Evolutionary conservation across 225 moss, liverwort and hornwort species (phyloP), one percentile per base, ranked within the genome.

Genomic region (Physcomitrellopsis africana): DNA sequence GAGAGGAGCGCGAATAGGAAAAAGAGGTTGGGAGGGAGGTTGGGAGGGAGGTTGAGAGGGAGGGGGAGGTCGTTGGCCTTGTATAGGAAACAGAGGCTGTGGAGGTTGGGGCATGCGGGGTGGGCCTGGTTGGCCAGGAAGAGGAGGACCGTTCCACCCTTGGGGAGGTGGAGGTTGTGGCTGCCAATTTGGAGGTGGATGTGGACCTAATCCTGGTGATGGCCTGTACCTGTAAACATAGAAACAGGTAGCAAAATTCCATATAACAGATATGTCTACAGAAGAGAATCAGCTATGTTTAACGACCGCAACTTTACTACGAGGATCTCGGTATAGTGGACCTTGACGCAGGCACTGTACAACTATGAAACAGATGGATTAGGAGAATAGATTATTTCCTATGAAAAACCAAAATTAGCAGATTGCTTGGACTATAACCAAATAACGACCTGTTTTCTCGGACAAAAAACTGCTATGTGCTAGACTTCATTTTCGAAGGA

Each of bases 61-160:
- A 61, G 87, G 79, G 8, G 89, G 73, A 32, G 87, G 78, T 29
- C 85, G 79, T 56, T 82, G 78, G n/a, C 85, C 77, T 71, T 90
- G 92, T 15, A 97, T 92, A 10, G 96, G 96, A 61, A 96, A 96
- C 11, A 97, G 83, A 60, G 94, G 94, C 65, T 87, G 92, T 52
- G 92, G 85, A 75, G 87, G 86, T 69, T 84, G 93, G 22, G 89
- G 83, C 78, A 87, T 82, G 73, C 81, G 87, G 67, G 89, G 87
- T 67, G 82, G 80, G 56, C 82, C 81, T 66, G 76, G 73, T 73
- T 88, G 88, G 24, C 88, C 88, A 76, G 80, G 80, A 17, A 78
- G 37, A 47, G 80, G 78, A 56, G 78, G 77, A 17, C 82, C 77
- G 9, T 27, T 83, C 88, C 88, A 88, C 52, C 80, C 82, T 71